Evolutionary conservation across 108 stramenopile species (phyloP).

Genomic region (Schizochytrium sp.): DNA sequence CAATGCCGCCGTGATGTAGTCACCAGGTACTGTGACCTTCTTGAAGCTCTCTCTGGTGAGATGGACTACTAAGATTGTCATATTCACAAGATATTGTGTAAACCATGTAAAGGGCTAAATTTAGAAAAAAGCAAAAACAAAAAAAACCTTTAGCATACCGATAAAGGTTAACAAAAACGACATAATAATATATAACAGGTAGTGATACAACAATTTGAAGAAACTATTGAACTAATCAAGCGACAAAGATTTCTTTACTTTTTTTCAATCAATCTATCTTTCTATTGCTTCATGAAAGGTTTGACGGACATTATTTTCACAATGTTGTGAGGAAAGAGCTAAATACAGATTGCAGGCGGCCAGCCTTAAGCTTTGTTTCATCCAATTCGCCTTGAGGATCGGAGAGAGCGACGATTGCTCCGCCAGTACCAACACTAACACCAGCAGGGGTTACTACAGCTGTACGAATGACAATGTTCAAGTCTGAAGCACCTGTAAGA

Average conservation of each 20-base stretch:
- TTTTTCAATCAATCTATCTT: too few relatives aligned
- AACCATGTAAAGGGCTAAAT: too few relatives aligned
- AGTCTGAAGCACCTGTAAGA: slow-evolving; percentile 74
- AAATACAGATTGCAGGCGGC: slow-evolving; percentile 43
- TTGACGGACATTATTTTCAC: too few relatives aligned
- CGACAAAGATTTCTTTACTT: too few relatives aligned
- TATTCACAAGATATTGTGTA: too few relatives aligned
- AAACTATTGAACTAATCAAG: too few relatives aligned
- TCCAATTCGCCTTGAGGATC: slow-evolving; percentile 89
- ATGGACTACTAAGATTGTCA: neutral
- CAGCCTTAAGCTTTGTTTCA: slow-evolving; percentile 90
- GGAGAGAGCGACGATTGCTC: slow-evolving; percentile 92
- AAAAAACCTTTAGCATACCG: too few relatives aligned
- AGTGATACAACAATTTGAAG: too few relatives aligned
- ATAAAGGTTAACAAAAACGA: too few relatives aligned
- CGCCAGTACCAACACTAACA: slow-evolving; percentile 89
- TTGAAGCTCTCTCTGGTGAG: neutral
- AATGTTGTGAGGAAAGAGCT: neutral
- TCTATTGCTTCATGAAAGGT: too few relatives aligned
- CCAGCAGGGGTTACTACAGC: slow-evolving; percentile 83
- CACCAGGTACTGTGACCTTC: slow-evolving; percentile 40
- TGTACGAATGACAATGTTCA: slow-evolving; percentile 95
- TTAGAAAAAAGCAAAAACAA: too few relatives aligned
- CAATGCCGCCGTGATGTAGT: slow-evolving; percentile 27
- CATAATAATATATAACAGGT: too few relatives aligned